Conservation (phyloP, 768 basidiomycete species). For the Termitomyces sp. region DNA sequence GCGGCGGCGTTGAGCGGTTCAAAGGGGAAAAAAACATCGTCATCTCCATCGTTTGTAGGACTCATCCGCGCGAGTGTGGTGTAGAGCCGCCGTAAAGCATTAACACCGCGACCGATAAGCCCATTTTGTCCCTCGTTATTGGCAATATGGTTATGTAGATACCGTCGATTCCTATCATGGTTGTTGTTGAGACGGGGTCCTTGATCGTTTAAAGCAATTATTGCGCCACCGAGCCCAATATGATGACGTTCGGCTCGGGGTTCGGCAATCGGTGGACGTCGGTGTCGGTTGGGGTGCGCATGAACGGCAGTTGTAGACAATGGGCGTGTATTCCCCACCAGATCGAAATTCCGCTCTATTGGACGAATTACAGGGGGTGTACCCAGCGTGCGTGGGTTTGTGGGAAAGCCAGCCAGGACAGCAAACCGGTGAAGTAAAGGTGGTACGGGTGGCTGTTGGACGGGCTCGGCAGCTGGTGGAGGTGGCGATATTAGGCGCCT, state of each 20-base stretch:
- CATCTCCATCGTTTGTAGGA: constrained; percentile 6
- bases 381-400: constrained; percentile 27
- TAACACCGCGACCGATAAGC: constrained; percentile 10
- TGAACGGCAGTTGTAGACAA: constrained; percentile 12
- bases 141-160: constrained; percentile 9
- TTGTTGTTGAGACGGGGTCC: constrained; percentile 14
- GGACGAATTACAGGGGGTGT: constrained; percentile 43
- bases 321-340: constrained; percentile 29
- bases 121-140: constrained; percentile 8
- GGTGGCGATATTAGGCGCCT: constrained; percentile 38
- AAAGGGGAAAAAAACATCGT: not conserved
- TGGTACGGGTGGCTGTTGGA: constrained; percentile 52
- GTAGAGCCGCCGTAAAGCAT: constrained; percentile 11
- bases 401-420: constrained; percentile 29
- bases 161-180: constrained; percentile 11
- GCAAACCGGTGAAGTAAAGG: constrained; percentile 33
- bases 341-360: constrained; percentile 43
- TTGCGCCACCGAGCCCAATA: constrained; percentile 58
- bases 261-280: constrained; percentile 17
- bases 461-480: constrained; percentile 24
- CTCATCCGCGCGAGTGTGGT: constrained; percentile 5
- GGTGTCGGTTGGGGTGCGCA: constrained; percentile 20
- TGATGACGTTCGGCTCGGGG: constrained; percentile 41
- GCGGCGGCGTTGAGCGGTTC: not conserved
- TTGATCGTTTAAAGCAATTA: constrained; percentile 35